Conservation (phyloP, 208 protist species). For the Trypanosoma theileri region DNA sequence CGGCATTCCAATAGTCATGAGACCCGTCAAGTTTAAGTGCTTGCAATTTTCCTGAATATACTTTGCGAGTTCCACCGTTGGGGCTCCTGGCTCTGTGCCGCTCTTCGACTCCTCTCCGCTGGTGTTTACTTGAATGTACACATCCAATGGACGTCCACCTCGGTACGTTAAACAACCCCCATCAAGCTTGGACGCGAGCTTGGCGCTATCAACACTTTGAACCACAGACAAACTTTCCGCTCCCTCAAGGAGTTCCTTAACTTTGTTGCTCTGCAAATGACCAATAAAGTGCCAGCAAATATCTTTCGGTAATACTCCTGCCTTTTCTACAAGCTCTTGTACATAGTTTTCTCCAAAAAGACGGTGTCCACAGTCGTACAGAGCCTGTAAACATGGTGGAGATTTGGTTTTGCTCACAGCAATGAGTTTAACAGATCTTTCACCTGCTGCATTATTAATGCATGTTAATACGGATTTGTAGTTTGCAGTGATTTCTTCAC, state of each 20-base stretch:
- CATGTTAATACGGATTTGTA: constrained; percentile 37
- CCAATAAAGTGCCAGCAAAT: constrained; percentile 98
- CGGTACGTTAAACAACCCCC: constrained; percentile 64
- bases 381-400: constrained; percentile 42
- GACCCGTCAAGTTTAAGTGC: constrained; percentile 81
- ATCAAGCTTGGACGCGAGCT: constrained; percentile 90
- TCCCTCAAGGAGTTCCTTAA: constrained; percentile 75
- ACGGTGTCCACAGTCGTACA: constrained; percentile 72
- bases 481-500: constrained; percentile 54
- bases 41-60: constrained; percentile 76
- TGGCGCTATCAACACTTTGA: constrained; percentile 91
- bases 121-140: constrained; percentile 96
- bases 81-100: constrained; percentile 71
- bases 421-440: constrained; percentile 48
- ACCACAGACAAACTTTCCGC: constrained; percentile 73
- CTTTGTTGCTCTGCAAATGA: constrained; percentile 97
- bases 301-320: constrained; percentile 71
- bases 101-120: constrained; percentile 93
- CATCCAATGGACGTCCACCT: constrained; percentile 52
- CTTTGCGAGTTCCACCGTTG: constrained; percentile 69
- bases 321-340: constrained; percentile 94
- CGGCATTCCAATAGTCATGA: constrained; percentile 97
- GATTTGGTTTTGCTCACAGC: constrained; percentile 89
- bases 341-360: constrained; percentile 98
- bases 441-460: constrained; percentile 38